Base-by-base conservation (phyloP, 1,284 basidiomycete species). In the Apiotrichum gamsii region DNA sequence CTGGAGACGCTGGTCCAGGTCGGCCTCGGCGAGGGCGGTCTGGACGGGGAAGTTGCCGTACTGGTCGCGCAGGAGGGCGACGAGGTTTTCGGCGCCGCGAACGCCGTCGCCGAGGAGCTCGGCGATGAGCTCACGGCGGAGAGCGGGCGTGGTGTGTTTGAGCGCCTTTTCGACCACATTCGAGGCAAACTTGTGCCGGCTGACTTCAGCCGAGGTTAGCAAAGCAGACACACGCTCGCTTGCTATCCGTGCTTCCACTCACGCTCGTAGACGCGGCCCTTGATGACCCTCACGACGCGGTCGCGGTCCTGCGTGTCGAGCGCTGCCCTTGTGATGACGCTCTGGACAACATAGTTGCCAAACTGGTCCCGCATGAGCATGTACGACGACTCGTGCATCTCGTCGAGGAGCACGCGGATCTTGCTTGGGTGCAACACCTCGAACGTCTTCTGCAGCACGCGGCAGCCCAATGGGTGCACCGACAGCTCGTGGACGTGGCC, bases 141-240 rank as follows among this genome's bases (percentile, higher is more conserved):
- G 83, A 18, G 82, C 80, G 0, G 76, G 43, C 46, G 81, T 78
- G 0, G 85, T 80, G 19, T 77, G 82, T 19, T 83, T 69, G 37
- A 96, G 77, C 1, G 90, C 90, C 70, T 91, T 90, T 74, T 98
- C 95, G 66, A 90, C 87, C 16, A 98, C 95, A 63, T 98, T 98
- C 5, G 88, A 93, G 1, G 94, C 91, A 64, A 94, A 97, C 71
- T 97, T 97, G 75, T 96, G 93, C 39, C 83, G 80, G 2, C 87
- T 80, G 78, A 91, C 70, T 68, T 48, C 16, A 6, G 16, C 15
- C 42, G 10, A 14, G 9, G 18, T 28, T 14, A 29, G 8, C 4
- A 8, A 0, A 20, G 20, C 9, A 10, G 31, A 8, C 3, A 19
- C 4, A 29, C n/a, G n/a, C n/a, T n/a, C n/a, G n/a, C n/a, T n/a